These are phyloP conservation scores for Blastomyces gilchristii DNA, from an alignment of 2,329 filamentous ascomycete species.

Conservation along the genomic window DNA sequence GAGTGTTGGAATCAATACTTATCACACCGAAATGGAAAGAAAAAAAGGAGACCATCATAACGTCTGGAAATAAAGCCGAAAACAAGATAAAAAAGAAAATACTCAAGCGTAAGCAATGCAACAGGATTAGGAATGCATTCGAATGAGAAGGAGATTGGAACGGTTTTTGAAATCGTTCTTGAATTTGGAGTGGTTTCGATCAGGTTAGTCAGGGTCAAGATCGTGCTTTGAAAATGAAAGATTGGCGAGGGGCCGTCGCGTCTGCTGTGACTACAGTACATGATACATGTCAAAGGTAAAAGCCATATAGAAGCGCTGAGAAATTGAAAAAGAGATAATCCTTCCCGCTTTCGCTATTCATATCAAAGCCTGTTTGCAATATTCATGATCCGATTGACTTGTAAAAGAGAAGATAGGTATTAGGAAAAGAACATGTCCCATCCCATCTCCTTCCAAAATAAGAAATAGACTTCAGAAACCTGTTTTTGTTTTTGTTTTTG, in stretches of 20 bases:
- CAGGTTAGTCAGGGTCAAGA: not conserved
- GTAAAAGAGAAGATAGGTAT: not conserved
- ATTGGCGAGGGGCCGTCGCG: not conserved
- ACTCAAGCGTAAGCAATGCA: not conserved
- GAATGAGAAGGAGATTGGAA: not conserved
- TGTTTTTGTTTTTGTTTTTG: not conserved
- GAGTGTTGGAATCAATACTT: not conserved
- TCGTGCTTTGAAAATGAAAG: not conserved
- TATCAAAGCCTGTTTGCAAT: not conserved
- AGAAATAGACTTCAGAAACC: not conserved
- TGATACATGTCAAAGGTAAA: not conserved
- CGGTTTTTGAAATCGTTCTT: not conserved
- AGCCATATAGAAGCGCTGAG: not conserved
- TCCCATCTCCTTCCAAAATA: not conserved
- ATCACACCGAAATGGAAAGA: not conserved
- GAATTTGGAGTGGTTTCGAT: not conserved
- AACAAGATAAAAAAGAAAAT: not conserved
- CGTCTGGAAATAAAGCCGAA: not conserved
- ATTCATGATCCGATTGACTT: constrained; percentile 1
- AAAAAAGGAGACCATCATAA: not conserved
- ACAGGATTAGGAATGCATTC: not conserved
- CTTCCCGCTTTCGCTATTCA: not conserved
- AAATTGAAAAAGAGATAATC: not conserved
- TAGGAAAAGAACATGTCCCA: not conserved
- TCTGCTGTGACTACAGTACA: not conserved